Base-by-base conservation (phyloP, 1,284 basidiomycete genomes). In the Apiotrichum gamsii region DNA sequence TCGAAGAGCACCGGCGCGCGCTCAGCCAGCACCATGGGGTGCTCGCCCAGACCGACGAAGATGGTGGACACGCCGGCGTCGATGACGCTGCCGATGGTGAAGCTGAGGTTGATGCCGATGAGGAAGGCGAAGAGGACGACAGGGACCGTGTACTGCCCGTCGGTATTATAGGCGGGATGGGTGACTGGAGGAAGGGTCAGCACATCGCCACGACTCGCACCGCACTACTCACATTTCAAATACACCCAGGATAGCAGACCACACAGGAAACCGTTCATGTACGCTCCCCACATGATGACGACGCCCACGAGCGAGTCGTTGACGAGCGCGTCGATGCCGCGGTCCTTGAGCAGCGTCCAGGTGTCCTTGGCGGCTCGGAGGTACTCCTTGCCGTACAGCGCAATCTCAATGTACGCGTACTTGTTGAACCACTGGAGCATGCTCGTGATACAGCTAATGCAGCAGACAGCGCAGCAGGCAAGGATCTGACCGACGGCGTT, bases 301-400 rank as follows among this genome's bases (percentile, higher is more conserved):
- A 85, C 89, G 59, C 83, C 81, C 52, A 90, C 83, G 16, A 93
- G 77, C 2, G 81, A 85, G 69, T 93, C 89, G 64, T 93, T 90
- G 61, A 90, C 78, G 15, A 94, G 72, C 1, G 85, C 86, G 61
- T 88, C 85, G 57, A 91, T 84, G 21, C 84, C 90, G 48, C 87
- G 80, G 62, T 91, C 85, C 61, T 81, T 82, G 74, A 93, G 82
- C 45, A 91, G 67, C n/a, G 78, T 77, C 87, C 87, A 94, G 0
- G 90, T 90, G 65, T 90, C 87, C 70, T 87, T 90, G 4, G 90
- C 87, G n/a, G 90, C 90, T 15, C 75, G 65, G 44, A 90, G 79
- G 62, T 93, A 94, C 1, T 82, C 74, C 72, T 94, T 93, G 20
- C 90, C 90, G 67, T 90, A 93, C 3, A 93, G 75, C 0, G 87